Conservation (phyloP, 371 early-diverging fungal genomes). For the Rhizopus microsporus region DNA sequence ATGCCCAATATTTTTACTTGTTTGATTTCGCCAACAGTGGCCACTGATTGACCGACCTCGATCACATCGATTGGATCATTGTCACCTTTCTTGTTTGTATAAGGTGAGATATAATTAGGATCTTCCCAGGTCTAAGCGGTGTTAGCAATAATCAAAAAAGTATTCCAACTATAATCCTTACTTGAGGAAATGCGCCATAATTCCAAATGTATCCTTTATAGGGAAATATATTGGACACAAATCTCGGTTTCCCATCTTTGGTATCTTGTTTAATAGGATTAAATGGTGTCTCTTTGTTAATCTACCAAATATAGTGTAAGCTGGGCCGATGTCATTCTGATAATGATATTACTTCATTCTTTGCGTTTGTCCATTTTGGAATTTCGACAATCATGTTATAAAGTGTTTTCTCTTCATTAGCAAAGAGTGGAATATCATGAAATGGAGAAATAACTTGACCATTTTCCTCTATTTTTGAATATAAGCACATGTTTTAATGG, state of each 20-base stretch:
- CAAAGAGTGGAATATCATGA: slow-evolving; percentile 94
- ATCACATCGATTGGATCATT: slow-evolving; percentile 96
- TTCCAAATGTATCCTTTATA: slow-evolving; percentile 97
- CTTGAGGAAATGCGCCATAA: slow-evolving; percentile 91
- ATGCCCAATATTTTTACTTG: slow-evolving; percentile 95
- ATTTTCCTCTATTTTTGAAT: slow-evolving; percentile 33
- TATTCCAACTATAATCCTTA: slow-evolving; percentile 11
- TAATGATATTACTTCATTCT: slow-evolving; percentile 80
- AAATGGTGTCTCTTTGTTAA: slow-evolving; percentile 76
- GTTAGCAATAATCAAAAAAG: neutral
- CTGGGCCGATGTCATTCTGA: neutral
- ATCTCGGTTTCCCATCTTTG: slow-evolving; percentile 93
- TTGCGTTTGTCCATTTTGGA: slow-evolving; percentile 97
- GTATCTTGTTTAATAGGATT: slow-evolving; percentile 97
- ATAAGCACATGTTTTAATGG: neutral
- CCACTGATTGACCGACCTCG: slow-evolving; percentile 91
- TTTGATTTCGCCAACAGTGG: slow-evolving; percentile 90
- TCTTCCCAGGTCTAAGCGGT: slow-evolving; percentile 89
- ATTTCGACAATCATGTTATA: slow-evolving; percentile 95
- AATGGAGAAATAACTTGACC: slow-evolving; percentile 80
- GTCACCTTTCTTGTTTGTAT: slow-evolving; percentile 87
- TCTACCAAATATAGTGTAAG: slow-evolving; percentile 39
- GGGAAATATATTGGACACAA: slow-evolving; percentile 93
- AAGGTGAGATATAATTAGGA: slow-evolving; percentile 75
- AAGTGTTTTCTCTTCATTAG: slow-evolving; percentile 74